These are phyloP conservation scores for Aristolochia fimbriata DNA, from an alignment of 164 flowering plant species.

Conservation along the genomic window DNA sequence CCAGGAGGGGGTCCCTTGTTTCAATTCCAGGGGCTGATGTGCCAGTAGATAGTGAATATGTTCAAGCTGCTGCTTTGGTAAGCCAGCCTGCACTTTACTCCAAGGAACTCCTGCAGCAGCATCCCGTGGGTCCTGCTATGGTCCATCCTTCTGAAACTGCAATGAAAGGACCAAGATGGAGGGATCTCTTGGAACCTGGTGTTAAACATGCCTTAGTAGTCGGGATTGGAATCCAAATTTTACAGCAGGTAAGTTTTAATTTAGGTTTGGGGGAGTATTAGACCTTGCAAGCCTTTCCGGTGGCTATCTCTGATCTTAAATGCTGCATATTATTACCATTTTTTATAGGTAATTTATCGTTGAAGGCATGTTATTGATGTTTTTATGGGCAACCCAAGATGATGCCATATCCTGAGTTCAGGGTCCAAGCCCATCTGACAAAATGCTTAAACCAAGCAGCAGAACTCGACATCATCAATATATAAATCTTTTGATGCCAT, in stretches of 20 bases:
- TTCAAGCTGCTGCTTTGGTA: slow-evolving; percentile 53
- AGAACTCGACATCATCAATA: too few relatives aligned
- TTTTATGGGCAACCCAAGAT: too few relatives aligned
- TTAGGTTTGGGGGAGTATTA: neutral
- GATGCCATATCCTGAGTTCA: too few relatives aligned
- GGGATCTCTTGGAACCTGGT: slow-evolving; percentile 43
- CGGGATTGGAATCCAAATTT: slow-evolving; percentile 49
- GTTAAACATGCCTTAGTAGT: slow-evolving; percentile 48
- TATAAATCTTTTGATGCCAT: too few relatives aligned
- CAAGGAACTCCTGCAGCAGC: slow-evolving; percentile 34
- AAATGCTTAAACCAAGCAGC: too few relatives aligned
- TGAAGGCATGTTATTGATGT: too few relatives aligned
- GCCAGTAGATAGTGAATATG: slow-evolving; percentile 22
- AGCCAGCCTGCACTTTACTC: slow-evolving; percentile 47
- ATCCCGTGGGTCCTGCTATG: slow-evolving; percentile 47
- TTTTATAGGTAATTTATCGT: too few relatives aligned
- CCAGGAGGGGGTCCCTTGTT: slow-evolving; percentile 38
- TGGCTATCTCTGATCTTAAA: too few relatives aligned
- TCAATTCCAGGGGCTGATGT: slow-evolving; percentile 37
- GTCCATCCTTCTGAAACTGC: slow-evolving; percentile 40
- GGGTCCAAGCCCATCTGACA: too few relatives aligned
- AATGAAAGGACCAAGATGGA: slow-evolving; percentile 29
- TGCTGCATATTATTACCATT: too few relatives aligned
- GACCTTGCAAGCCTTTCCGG: neutral
- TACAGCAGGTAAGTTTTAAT: slow-evolving; percentile 41